These are phyloP conservation scores for Medicago lupulina DNA, from an alignment of 306 rosid genomes.

Conservation along the genomic window DNA sequence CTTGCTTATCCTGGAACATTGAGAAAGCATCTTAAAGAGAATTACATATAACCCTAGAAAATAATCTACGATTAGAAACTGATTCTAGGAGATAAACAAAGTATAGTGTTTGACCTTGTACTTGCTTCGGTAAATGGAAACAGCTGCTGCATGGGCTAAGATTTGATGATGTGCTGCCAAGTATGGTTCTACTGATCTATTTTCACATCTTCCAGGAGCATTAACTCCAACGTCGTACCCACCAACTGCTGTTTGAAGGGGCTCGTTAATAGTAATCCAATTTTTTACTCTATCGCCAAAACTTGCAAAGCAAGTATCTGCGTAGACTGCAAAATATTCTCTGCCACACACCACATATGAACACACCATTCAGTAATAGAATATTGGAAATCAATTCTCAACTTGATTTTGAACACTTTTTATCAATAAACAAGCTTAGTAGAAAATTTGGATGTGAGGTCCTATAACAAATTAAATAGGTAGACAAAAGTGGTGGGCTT, in stretches of 20 bases:
- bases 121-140: conserved; percentile 73
- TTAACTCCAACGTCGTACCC: conserved; percentile 63
- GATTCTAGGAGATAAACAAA: neutral
- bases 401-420: neutral
- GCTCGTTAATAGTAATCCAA: conserved; percentile 91
- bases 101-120: conserved; percentile 61
- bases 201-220: conserved; percentile 87
- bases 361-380: conserved; percentile 25
- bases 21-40: conserved; percentile 18
- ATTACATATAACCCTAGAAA: neutral
- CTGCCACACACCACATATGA: conserved; percentile 57
- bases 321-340: conserved; percentile 75
- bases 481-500: neutral
- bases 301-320: conserved; percentile 85
- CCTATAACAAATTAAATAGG: neutral
- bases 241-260: conserved; percentile 82
- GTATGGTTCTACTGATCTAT: conserved; percentile 67
- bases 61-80: neutral
- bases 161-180: conserved; percentile 86
- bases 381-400: conserved; percentile 13
- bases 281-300: conserved; percentile 95
- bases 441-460: neutral
- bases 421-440: neutral
- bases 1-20: conserved; percentile 69
- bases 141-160: conserved; percentile 89